Base-by-base conservation (phyloP, 257 asterid species). In the Gardenia jasminoides region DNA sequence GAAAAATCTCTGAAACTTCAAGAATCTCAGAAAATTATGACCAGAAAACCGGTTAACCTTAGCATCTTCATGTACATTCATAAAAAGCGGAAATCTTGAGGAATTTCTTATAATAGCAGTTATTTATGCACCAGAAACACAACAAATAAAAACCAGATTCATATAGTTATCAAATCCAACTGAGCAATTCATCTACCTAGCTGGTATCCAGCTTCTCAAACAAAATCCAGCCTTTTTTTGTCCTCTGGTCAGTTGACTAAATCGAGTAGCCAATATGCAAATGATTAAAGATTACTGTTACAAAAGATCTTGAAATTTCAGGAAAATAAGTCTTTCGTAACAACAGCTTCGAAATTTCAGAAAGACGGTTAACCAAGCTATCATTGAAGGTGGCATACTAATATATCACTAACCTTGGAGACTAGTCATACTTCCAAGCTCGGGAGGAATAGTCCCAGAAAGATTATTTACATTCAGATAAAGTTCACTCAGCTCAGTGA, bases 371-470 rank as follows among this genome's bases (percentile, higher is more conserved):
- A 74, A 2, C 52, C 8, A 73, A 46, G 44, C 3, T 6, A 30
- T n/a, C 22, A n/a, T 26, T 43, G 52, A 39, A 48, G 39, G 26
- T 58, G 2, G 65, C 20, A 26, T 26, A 68, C 15, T 56, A 31
- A 24, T 52, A 12, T 58, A 64, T n/a, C 6, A 36, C 88, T 15
- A 43, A 94, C 99, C 99, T 93, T 93, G 95, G 67, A 93, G 86
- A 86, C 91, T 90, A n/a, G 88, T 80, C 98, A 96, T 92, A 84
- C 75, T 86, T 62, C 97, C 96, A 76, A 96, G 87, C 69, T 91
- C 83, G 72, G 90, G 24, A 5, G 99, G 98, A 17, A 92, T 83
- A 20, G 0, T 74, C 13, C 98, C 98, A 46, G 92, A 86, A 26
- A 96, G 80, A 78, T 88, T 89, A 78, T 96, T 96, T 46, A 78